Evolutionary conservation across 495 filamentous ascomycete genomes (phyloP), one percentile per base, ranked within the genome.

Genomic region (Umbilicaria muhlenbergii): DNA sequence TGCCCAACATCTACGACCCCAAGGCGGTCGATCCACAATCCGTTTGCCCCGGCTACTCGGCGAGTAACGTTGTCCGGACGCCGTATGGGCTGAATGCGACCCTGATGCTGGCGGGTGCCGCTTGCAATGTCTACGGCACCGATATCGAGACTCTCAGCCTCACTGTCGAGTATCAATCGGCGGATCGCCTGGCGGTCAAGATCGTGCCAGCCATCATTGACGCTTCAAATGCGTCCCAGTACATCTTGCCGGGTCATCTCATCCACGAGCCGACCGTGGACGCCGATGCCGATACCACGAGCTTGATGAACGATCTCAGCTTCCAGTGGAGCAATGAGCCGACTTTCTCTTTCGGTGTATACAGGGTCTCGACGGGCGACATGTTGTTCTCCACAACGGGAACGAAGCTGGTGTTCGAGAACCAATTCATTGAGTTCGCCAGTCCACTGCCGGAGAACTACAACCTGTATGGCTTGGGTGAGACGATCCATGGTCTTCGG

Each of bases 1-100:
- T 86, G 19, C 80, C 85, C 32, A 83, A 86, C 52, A 72, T 88
- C 53, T 51, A 76, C 35, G 83, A 88, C 49, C 77, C 82, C 10
- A 38, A 81, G 32, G 83, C 85, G 13, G 62, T 81, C 40, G 63
- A 86, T 57, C 71, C 79, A 2, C 86, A 91, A 57, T 61, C 66
- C 3, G 74, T 77, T 2, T 81, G 77, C 51, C 77, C 77, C 16
- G 77, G 77, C 1, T 81, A 81, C 52, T 73, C 51, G 36, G 77
- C 74, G 2, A 66, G 61, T 5, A 60, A 71, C 48, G 63, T 78
- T 11, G 43, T 64, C 31, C 49, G 62, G 11, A 67, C 59, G n/a
- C 32, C 51, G 10, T 43, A 56, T 36, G 74, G 74, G 10, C 58
- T 79, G 24, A 69, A 62, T 3, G 77, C 77, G 10, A 68, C 57